These are phyloP conservation scores for Coelastrella sp. DNA, from an alignment of 139 green algal genomes.

Conservation along the genomic window DNA sequence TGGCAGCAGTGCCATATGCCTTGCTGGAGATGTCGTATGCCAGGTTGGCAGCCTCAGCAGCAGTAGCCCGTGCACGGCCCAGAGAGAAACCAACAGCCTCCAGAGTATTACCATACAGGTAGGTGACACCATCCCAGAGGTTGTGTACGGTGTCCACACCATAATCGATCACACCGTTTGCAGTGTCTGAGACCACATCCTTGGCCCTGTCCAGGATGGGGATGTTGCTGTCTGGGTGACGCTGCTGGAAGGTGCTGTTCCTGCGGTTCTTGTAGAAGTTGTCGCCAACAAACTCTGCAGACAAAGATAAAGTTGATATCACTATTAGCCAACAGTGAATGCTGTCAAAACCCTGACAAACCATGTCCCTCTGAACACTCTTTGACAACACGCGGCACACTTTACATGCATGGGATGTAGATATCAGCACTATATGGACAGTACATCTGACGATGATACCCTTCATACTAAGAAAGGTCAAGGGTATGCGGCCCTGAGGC, in stretches of 20 bases:
- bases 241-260: conserved; percentile 17
- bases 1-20: conserved; percentile 8
- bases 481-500: too few relatives aligned
- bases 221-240: conserved; percentile 35
- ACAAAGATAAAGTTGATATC: background rate
- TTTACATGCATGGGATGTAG: too few relatives aligned
- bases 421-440: background rate
- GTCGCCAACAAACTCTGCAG: conserved; percentile 42
- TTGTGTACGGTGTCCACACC: conserved; percentile 39
- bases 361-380: too few relatives aligned
- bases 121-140: conserved; percentile 9
- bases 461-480: background rate
- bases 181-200: conserved; percentile 29
- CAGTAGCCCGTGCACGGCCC: conserved; percentile 14
- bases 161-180: conserved; percentile 30
- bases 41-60: background rate
- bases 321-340: too few relatives aligned
- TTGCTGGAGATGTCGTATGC: background rate
- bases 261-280: conserved; percentile 42
- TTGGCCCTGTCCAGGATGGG: conserved; percentile 26
- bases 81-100: conserved; percentile 8
- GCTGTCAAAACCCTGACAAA: too few relatives aligned
- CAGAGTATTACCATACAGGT: conserved; percentile 20
- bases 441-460: too few relatives aligned
- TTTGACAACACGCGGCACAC: too few relatives aligned